phyloP scores from a whole-genome alignment of 2,329 filamentous ascomycete genomes.

The Aspergillus fischeri region DNA sequence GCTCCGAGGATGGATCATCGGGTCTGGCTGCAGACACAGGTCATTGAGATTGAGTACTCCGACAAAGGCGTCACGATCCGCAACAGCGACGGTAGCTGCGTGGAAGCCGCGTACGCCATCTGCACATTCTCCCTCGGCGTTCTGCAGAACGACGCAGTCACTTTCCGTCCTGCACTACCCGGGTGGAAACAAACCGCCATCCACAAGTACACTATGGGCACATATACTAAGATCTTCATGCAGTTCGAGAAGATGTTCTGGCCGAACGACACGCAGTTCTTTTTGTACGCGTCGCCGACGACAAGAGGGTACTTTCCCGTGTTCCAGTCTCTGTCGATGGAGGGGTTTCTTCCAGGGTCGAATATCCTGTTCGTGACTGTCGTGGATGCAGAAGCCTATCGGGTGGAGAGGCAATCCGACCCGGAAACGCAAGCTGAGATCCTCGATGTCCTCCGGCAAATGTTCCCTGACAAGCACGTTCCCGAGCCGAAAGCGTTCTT shows the following conservation, averaged over 20 bases:
- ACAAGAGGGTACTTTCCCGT: conserved; percentile 54
- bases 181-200: conserved; percentile 63
- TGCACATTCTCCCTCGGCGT: conserved; percentile 67
- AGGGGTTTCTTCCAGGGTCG: conserved; percentile 57
- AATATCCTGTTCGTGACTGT: conserved; percentile 65
- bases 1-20: conserved; percentile 43
- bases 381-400: conserved; percentile 53
- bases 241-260: conserved; percentile 66
- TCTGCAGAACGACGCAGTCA: conserved; percentile 57
- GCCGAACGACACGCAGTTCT: conserved; percentile 51
- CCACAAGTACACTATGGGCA: conserved; percentile 62
- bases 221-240: conserved; percentile 68
- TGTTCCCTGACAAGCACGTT: conserved; percentile 58
- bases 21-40: conserved; percentile 55
- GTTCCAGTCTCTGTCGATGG: conserved; percentile 58
- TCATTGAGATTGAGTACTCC: conserved; percentile 54
- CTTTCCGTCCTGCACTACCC: conserved; percentile 57
- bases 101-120: conserved; percentile 60
- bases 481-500: conserved; percentile 58
- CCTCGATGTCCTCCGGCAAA: conserved; percentile 54
- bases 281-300: conserved; percentile 48
- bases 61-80: conserved; percentile 51
- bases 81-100: conserved; percentile 52
- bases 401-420: conserved; percentile 56
- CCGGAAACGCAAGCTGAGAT: conserved; percentile 55